Evolutionary conservation across 768 basidiomycete genomes (phyloP), one percentile per base, ranked within the genome.

Genomic region (Kwoniella sp.): DNA sequence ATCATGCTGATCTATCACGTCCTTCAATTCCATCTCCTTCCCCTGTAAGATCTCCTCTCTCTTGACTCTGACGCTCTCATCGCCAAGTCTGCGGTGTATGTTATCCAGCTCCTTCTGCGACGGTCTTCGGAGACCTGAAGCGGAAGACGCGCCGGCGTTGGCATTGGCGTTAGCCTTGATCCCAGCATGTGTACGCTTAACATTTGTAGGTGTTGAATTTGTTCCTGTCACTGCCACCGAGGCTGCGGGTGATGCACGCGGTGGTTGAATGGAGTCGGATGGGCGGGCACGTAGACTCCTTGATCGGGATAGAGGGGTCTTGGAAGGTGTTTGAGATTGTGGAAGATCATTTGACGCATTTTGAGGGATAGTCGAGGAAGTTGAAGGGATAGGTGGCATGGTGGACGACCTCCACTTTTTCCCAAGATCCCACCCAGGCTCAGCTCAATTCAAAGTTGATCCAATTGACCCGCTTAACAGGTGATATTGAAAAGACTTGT

Each of bases 21-120:
- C 74, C 68, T 86, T 85, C 70, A 92, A 76, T 66, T 88, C 82
- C 15, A 72, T 73, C 77, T 88, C 87, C 77, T 85, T 87, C 68
- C 86, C 82, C 54, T 80, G 79, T n/a, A 92, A 70, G 76, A 88
- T 74, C 55, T 80, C 81, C 24, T 80, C 77, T 53, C 71, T 53
- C 29, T 63, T 64, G 27, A 17, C 54, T 17, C 54, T 46, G 22
- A 77, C 25, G 36, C 54, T 62, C 30, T 73, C 72, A 1, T 60
- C 57, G 0, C 68, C 70, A 6, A 73, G 64, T 1, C 63, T 46
- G 10, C 57, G 22, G n/a, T 58, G 44, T 36, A 74, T 65, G 21
- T 64, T 46, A 3, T 60, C 65, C 9, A 70, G 27, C 47, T 71
- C 71, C 25, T 63, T 65, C 37, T 56, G 64, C 2, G 71, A 64